Evolutionary conservation across 1,139 yeast genomes (phyloP), one percentile per base, ranked within the genome.

Genomic region (Candida glucosophila): DNA sequence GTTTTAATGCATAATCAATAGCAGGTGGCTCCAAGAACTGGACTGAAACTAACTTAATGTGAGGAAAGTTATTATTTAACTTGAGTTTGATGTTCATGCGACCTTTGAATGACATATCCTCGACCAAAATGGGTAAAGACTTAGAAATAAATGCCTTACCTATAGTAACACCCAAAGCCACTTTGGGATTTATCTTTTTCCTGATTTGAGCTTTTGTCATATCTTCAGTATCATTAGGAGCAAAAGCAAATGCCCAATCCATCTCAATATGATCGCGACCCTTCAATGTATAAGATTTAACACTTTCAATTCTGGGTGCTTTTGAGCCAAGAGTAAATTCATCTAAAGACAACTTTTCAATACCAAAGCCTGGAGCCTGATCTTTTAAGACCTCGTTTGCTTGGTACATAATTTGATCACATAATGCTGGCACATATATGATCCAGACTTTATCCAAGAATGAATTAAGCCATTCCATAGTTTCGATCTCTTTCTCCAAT

Each of bases 401-500:
- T 42, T 69, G 72, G 27, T 64, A 69, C 53, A 73, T 66, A 15
- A 80, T 90, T 49, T 73, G 75, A 40, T 78, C 82, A n/a, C 85
- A 76, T 29, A 81, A 58, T 1, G 82, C 83, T 21, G 90, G 90
- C 93, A 81, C 80, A 41, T 80, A 80, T 36, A 80, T 78, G 30
- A 78, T 81, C 93, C 93, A 81, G 44, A 81, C 79, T 49, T 80
- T 81, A 26, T 76, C 76, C 49, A 80, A 52, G 41, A 81, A 79
- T 14, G 77, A 70, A 43, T 81, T 81, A 42, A 80, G 52, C 93
- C 93, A 81, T 36, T 75, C 74, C 73, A 80, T 78, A 6, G 85
- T 74, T 53, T 81, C 93, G 33, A 67, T 50, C 40, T 67, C 70
- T 27, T 67, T 64, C 32, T 74, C 81, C 36, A 81, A 55, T 23